Base-by-base conservation (phyloP, 805 yeast genomes). In the Teunomyces aglyptinius region DNA sequence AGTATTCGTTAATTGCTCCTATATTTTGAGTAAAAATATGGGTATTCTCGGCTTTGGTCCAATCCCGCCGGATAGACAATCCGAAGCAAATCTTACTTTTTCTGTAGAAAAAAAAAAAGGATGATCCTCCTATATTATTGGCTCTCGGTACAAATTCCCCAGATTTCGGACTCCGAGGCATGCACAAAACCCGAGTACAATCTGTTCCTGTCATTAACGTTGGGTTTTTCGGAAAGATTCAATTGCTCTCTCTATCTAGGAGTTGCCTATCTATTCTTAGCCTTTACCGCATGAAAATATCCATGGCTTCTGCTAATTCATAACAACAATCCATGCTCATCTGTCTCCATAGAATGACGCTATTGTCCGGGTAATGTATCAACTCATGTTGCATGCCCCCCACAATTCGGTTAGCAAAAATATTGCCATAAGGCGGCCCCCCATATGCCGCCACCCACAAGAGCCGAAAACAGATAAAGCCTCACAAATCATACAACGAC, bases 131-230 rank as follows among this genome's bases (percentile, higher is more conserved):
- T 31, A 15, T 26, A 18, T 38, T 38, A 38, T 26, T 38, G 42
- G 42, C 32, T 28, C 42, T 22, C 39, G 39, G 39, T 20, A 19
- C 39, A 20, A 19, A 42, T 51, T 51, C 54, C 54, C 54, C 54
- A 51, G 54, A 48, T 51, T 51, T 51, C 54, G 54, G 54, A 51
- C 51, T 51, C 49, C 22, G 41, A 22, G 29, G 15, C 24, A 6
- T 36, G 28, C 28, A 22, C 39, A 36, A 20, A 19, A 36, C n/a
- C 28, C 11, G 24, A n/a, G 18, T 12, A 27, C 32, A 15, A 8
- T 4, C n/a, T 15, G 20, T 18, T 16, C 32, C 24, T 27, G 41
- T n/a, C 32, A 38, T 24, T 36, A n/a, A 27, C 11, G 7, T 7
- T 22, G 27, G 33, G 10, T 38, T 24, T 12, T 5, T 8, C 41